A percentile compares a stretch with the other conserved stretches of the same genome.
Conservation (phyloP, 805 yeast genomes). For the Candida xiaguanensis region DNA sequence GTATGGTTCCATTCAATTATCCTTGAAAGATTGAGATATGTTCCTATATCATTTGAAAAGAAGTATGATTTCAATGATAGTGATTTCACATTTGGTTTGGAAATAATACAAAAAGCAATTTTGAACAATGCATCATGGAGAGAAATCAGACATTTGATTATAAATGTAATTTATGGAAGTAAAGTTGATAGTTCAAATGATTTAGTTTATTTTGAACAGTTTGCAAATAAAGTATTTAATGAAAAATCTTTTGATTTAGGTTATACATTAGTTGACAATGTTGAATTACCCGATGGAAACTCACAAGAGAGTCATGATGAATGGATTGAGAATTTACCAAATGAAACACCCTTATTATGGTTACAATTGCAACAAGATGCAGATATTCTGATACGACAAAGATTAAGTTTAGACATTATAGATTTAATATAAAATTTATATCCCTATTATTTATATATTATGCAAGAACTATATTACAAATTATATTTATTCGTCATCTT, state of each 20-base stretch:
- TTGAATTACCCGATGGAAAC: conserved; percentile 49
- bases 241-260: conserved; percentile 34
- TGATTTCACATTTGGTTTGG: conserved; percentile 56
- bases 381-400: conserved; percentile 28
- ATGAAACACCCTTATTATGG: conserved; percentile 51
- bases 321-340: conserved; percentile 58
- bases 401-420: conserved; percentile 17
- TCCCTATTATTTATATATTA: neutral
- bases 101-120: conserved; percentile 43
- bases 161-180: conserved; percentile 64
- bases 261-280: conserved; percentile 39
- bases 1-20: conserved; percentile 71
- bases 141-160: conserved; percentile 45
- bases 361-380: conserved; percentile 45
- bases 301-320: conserved; percentile 24
- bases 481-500: conserved; percentile 62
- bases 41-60: conserved; percentile 60
- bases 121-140: conserved; percentile 47
- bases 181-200: conserved; percentile 48
- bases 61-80: conserved; percentile 68
- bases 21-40: conserved; percentile 53
- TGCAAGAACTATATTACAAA: conserved; percentile 8
- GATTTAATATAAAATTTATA: neutral
- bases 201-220: conserved; percentile 23
- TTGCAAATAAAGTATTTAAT: conserved; percentile 39